Percentiles rank a stretch among this genome's conserved stretches.
These are phyloP conservation scores for Extremus antarcticus DNA, from an alignment of 495 filamentous ascomycete species.

Conservation along the genomic window DNA sequence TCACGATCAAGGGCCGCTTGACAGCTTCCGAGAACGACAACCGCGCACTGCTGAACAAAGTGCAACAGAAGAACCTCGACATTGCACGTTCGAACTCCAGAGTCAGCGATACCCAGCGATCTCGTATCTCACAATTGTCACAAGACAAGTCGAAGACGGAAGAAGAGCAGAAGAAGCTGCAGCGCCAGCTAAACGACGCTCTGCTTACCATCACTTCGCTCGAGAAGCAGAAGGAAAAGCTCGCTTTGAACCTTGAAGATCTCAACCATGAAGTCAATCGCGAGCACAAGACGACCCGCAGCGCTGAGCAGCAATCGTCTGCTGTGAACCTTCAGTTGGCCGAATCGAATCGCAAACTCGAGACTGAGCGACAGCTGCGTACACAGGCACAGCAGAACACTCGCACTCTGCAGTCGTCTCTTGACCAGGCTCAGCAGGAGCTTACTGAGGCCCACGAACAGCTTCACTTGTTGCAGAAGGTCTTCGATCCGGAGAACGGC, in stretches of 20 bases:
- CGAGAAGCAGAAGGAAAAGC: slow-evolving; percentile 94
- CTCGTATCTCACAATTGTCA: slow-evolving; percentile 64
- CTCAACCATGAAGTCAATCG: slow-evolving; percentile 84
- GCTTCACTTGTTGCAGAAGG: slow-evolving; percentile 68
- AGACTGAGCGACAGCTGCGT: slow-evolving; percentile 80
- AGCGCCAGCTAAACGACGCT: slow-evolving; percentile 76
- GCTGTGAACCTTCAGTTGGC: slow-evolving; percentile 70
- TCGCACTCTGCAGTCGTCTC: slow-evolving; percentile 61
- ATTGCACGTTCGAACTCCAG: slow-evolving; percentile 83
- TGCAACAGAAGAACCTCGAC: slow-evolving; percentile 96
- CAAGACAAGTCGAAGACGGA: slow-evolving; percentile 76
- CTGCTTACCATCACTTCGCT: slow-evolving; percentile 75
- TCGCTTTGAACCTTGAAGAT: slow-evolving; percentile 80
- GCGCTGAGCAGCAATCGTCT: slow-evolving; percentile 85
- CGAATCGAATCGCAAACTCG: slow-evolving; percentile 77
- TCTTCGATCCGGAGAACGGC: slow-evolving; percentile 67
- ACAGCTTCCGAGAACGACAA: slow-evolving; percentile 96
- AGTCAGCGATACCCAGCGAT: slow-evolving; percentile 72
- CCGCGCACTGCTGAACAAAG: slow-evolving; percentile 84
- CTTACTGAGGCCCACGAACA: slow-evolving; percentile 68
- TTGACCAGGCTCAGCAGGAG: slow-evolving; percentile 70
- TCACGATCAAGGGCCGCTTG: slow-evolving; percentile 81
- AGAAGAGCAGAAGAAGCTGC: slow-evolving; percentile 69
- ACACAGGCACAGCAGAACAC: slow-evolving; percentile 78
- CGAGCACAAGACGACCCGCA: slow-evolving; percentile 83